Evolutionary conservation across 306 rosid species (phyloP).

Genomic region (Cicer chorassanicum): DNA sequence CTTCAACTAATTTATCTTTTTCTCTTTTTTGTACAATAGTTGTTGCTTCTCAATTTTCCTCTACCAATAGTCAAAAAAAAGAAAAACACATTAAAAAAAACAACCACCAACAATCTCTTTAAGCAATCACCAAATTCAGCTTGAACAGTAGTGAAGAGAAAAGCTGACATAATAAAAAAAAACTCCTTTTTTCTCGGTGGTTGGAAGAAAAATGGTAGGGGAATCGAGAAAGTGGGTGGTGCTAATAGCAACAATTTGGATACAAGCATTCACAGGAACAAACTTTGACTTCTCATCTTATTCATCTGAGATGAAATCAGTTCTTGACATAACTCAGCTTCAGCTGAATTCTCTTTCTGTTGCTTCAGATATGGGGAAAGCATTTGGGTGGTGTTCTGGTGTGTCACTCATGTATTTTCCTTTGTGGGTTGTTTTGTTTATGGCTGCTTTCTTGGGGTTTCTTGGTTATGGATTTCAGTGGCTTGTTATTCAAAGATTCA

Average conservation of each 20-base stretch:
- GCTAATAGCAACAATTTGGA: constrained; percentile 60
- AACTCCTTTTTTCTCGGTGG: constrained; percentile 6
- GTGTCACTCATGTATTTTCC: constrained; percentile 59
- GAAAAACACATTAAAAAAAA: neutral
- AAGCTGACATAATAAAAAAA: neutral
- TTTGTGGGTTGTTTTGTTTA: constrained; percentile 59
- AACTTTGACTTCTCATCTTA: constrained; percentile 79
- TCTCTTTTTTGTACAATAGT: neutral
- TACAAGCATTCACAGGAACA: constrained; percentile 78
- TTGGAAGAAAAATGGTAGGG: constrained; percentile 23
- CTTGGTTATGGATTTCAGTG: constrained; percentile 75
- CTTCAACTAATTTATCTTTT: neutral
- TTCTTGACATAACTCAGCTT: constrained; percentile 65
- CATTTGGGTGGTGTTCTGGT: constrained; percentile 80
- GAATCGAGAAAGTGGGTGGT: constrained; percentile 69
- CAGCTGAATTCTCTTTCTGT: constrained; percentile 71
- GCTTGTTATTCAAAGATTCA: constrained; percentile 56
- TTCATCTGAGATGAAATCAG: constrained; percentile 65
- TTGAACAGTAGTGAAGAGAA: neutral
- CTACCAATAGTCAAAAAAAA: neutral
- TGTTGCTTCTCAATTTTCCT: constrained; percentile 5
- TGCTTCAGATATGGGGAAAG: constrained; percentile 79
- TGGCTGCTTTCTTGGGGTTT: constrained; percentile 60
- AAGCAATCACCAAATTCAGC: constrained; percentile 30
- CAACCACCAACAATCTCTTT: neutral